phyloP scores from a whole-genome alignment of 768 basidiomycete species.

The Wakefieldia striispora region DNA sequence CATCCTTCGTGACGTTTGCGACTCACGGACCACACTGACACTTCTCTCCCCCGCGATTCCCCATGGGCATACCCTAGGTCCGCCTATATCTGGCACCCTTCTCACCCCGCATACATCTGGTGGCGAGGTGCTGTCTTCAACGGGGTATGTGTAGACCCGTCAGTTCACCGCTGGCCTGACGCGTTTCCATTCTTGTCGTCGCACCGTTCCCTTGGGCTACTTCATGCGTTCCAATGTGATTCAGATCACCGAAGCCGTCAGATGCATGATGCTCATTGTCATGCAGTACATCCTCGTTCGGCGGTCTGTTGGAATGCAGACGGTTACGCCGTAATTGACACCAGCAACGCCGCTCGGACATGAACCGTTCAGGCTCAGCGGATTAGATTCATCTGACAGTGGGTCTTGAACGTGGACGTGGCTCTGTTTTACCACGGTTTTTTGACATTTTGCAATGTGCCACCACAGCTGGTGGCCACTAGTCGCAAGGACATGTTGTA shows the following conservation, averaged over 20 bases:
- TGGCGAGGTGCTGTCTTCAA: slow-evolving; percentile 57
- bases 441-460: too few species aligned
- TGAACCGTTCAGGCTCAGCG: too few species aligned
- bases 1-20: too few species aligned
- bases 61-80: too few species aligned
- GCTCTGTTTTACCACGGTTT: too few species aligned
- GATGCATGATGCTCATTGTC: slow-evolving; percentile 23
- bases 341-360: too few species aligned
- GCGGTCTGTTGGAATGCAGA: not conserved
- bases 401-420: not conserved
- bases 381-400: not conserved
- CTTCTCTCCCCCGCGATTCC: too few species aligned
- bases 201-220: too few species aligned
- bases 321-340: not conserved
- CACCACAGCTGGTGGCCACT: too few species aligned
- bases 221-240: too few species aligned
- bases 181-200: not conserved
- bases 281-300: slow-evolving; percentile 26
- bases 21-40: not conserved
- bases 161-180: not conserved
- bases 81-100: slow-evolving; percentile 57
- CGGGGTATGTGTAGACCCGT: slow-evolving; percentile 31
- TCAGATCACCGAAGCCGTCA: slow-evolving; percentile 22
- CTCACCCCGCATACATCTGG: slow-evolving; percentile 54
- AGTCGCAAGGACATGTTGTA: too few species aligned